These are phyloP conservation scores for Rhynchospora tenuis DNA, from an alignment of 176 grass and related monocot species.

Conservation along the genomic window DNA sequence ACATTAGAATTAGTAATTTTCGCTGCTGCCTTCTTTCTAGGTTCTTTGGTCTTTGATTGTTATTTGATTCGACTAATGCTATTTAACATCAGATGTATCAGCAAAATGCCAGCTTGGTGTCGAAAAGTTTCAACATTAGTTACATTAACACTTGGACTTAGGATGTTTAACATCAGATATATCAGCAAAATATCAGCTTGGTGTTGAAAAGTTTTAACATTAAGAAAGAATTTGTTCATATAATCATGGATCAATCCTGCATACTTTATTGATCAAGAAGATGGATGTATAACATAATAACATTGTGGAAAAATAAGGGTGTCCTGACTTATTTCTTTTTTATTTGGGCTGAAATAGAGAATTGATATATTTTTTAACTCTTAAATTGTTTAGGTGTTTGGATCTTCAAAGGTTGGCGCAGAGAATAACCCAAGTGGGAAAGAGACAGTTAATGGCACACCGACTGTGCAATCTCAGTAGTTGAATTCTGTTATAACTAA, in stretches of 20 bases:
- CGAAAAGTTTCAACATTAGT: not conserved
- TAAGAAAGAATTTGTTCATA: not conserved
- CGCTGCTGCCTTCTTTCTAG: not conserved
- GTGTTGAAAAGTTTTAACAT: too few species aligned
- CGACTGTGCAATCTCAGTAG: not conserved
- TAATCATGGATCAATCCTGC: not conserved
- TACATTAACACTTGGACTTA: not conserved
- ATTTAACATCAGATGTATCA: not conserved
- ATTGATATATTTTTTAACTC: not conserved
- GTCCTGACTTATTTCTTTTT: not conserved
- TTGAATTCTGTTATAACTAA: not conserved
- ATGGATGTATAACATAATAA: not conserved
- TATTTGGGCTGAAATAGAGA: not conserved
- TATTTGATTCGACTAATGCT: not conserved
- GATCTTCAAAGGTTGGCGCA: constrained; percentile 1
- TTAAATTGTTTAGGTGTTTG: not conserved
- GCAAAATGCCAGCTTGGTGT: not conserved
- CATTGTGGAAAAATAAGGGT: not conserved
- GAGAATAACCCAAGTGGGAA: not conserved
- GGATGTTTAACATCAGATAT: not conserved
- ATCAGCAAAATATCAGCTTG: too few species aligned
- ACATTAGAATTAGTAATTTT: not conserved
- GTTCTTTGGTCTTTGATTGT: not conserved
- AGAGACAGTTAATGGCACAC: not conserved
- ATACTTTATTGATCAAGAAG: not conserved